Evolutionary conservation across 331 rosid genomes (phyloP).

Genomic region (Telfairia occidentalis): DNA sequence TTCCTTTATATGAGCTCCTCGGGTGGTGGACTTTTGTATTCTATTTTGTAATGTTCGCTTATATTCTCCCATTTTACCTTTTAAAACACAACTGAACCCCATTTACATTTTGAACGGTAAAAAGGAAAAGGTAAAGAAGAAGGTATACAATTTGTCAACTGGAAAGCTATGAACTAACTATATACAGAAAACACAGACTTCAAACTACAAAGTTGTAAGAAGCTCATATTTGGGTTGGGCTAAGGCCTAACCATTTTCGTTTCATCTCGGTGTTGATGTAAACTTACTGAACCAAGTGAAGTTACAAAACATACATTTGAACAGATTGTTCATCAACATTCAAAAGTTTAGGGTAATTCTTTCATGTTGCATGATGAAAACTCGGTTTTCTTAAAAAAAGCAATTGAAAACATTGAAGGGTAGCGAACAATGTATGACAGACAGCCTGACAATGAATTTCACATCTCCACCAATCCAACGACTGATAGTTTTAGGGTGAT

Average conservation of each 20-base stretch:
- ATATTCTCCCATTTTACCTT: too few species aligned
- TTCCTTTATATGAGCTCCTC: too few species aligned
- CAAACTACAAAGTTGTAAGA: not conserved
- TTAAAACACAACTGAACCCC: too few species aligned
- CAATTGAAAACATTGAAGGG: not conserved
- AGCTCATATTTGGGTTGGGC: not conserved
- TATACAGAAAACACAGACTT: not conserved
- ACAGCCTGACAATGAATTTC: too few species aligned
- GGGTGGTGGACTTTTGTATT: too few species aligned
- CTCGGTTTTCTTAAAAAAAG: not conserved
- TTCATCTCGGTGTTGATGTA: not conserved
- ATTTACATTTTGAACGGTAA: constrained; percentile 1
- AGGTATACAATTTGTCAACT: not conserved
- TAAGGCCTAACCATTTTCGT: not conserved
- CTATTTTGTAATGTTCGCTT: too few species aligned
- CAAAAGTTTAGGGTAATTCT: not conserved
- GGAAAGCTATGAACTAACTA: not conserved
- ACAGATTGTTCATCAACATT: not conserved
- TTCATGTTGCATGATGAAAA: not conserved
- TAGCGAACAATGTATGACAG: not conserved
- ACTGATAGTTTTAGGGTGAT: not conserved
- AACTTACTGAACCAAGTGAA: not conserved
- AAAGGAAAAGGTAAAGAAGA: not conserved
- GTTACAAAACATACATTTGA: not conserved
- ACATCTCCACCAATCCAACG: not conserved